Evolutionary conservation across 2,329 filamentous ascomycete genomes (phyloP).

Genomic region (Neonectria magnoliae): DNA sequence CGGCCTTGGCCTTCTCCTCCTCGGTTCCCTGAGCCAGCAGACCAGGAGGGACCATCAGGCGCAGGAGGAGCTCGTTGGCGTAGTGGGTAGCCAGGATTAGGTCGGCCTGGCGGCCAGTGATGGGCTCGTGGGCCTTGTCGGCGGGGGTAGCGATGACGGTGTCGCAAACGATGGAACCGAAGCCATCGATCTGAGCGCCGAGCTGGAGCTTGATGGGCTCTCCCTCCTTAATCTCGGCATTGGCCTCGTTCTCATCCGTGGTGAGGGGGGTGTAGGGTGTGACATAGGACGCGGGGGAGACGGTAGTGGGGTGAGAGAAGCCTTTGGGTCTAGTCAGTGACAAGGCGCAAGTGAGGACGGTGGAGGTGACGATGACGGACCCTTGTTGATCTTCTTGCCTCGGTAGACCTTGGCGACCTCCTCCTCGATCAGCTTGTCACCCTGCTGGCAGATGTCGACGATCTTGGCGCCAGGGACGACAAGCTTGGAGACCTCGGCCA

Average conservation of each 20-base stretch:
- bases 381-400: constrained; percentile 96
- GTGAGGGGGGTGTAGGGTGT: constrained; percentile 95
- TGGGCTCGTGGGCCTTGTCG: constrained; percentile 68
- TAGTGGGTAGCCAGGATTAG: constrained; percentile 92
- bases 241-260: constrained; percentile 86
- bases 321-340: constrained; percentile 59
- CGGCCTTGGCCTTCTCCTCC: constrained; percentile 94
- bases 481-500: constrained; percentile 81
- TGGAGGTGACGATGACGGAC: constrained; percentile 56
- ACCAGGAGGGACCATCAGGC: constrained; percentile 91
- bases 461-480: constrained; percentile 90
- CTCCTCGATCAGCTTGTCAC: constrained; percentile 93
- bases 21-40: constrained; percentile 84
- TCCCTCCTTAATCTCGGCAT: constrained; percentile 79
- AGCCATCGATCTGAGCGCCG: constrained; percentile 98
- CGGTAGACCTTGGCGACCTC: constrained; percentile 97
- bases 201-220: constrained; percentile 98
- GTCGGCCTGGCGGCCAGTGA: constrained; percentile 84
- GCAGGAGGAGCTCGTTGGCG: constrained; percentile 92
- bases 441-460: constrained; percentile 92
- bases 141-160: constrained; percentile 78
- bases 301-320: constrained; percentile 91
- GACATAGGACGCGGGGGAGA: constrained; percentile 93
- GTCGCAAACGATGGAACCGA: constrained; percentile 95
- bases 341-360: constrained; percentile 1